Evolutionary conservation across 441 rosid species (phyloP), one percentile per base, ranked within the genome.

Genomic region (Raphanus hybrid): DNA sequence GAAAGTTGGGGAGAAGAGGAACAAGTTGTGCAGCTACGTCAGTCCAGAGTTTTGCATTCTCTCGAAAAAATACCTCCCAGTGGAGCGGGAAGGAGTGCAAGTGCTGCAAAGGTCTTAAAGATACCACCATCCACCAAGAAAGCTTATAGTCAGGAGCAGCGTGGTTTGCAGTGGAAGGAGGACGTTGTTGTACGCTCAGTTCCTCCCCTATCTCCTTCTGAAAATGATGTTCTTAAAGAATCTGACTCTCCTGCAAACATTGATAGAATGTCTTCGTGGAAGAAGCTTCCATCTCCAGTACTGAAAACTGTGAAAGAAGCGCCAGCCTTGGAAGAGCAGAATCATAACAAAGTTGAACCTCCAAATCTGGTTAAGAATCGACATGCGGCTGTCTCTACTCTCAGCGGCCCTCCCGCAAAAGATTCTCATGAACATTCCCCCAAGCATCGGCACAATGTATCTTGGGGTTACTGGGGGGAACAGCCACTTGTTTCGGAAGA

Each of bases 381-480:
- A 83, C 89, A 71, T 74, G 16, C 81, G 52, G 52, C 82, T 79
- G 74, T 82, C 69, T 57, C 79, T 67, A 85, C 80, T 83, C 81
- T 83, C 59, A 97, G 88, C 73, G 74, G 73, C 73, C 84, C 86
- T 73, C 64, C 86, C 59, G 81, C 83, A 52, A 87, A 86, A 85
- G 98, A 89, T 81, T 78, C 89, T 61, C 87, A 68, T n/a, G 97
- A 89, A 74, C 83, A 82, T 65, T 73, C 90, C 18, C 76, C 85
- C 61, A 96, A 89, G 91, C 97, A 92, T 82, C 93, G 83, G 75
- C 95, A 88, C 80, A 92, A 88, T 82, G 70, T 69, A 78, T 93
- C 97, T 79, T 96, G 97, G 98, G 97, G 99, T 87, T 76, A 89
- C 74, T 92, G 98, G 98, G 94, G 91, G 59, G 96, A 91, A 64